These are phyloP conservation scores for Fusarium pseudonygamai DNA, from an alignment of 2,329 filamentous ascomycete genomes.

Conservation along the genomic window DNA sequence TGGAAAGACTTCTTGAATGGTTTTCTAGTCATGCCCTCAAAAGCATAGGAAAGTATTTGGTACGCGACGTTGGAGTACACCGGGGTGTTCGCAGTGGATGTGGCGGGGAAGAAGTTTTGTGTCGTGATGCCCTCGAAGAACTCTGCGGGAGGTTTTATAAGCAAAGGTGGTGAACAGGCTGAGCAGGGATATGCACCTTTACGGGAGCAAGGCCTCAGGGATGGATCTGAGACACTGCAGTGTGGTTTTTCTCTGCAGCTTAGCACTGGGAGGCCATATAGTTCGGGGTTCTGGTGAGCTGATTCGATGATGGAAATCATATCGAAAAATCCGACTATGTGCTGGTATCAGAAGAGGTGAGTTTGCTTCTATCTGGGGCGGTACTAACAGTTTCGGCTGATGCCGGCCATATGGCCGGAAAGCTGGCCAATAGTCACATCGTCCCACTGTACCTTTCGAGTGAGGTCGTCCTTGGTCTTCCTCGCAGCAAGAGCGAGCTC, in stretches of 20 bases:
- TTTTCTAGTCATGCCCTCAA: conserved; percentile 4
- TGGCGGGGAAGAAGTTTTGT: not conserved
- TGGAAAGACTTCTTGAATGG: not conserved
- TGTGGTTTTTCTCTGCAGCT: not conserved
- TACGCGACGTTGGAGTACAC: conserved; percentile 11
- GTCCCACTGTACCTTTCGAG: not conserved
- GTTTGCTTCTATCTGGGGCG: rapidly evolving
- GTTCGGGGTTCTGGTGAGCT: not conserved
- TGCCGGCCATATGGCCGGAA: not conserved
- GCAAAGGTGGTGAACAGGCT: rapidly evolving
- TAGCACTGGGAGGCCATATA: not conserved
- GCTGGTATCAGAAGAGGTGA: not conserved
- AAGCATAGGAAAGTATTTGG: conserved; percentile 12
- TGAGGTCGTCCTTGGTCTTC: not conserved
- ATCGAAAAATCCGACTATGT: not conserved
- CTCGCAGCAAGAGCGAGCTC: not conserved
- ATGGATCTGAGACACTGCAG: not conserved
- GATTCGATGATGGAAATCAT: not conserved
- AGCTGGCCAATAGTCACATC: conserved; percentile 5
- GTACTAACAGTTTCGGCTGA: not conserved
- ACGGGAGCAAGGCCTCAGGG: not conserved
- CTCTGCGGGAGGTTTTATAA: not conserved
- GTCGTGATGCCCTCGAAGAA: not conserved
- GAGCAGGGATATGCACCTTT: not conserved
- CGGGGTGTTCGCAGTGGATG: conserved; percentile 1